These are phyloP conservation scores for Penicillium sp. DNA, from an alignment of 2,329 filamentous ascomycete species.

Conservation along the genomic window DNA sequence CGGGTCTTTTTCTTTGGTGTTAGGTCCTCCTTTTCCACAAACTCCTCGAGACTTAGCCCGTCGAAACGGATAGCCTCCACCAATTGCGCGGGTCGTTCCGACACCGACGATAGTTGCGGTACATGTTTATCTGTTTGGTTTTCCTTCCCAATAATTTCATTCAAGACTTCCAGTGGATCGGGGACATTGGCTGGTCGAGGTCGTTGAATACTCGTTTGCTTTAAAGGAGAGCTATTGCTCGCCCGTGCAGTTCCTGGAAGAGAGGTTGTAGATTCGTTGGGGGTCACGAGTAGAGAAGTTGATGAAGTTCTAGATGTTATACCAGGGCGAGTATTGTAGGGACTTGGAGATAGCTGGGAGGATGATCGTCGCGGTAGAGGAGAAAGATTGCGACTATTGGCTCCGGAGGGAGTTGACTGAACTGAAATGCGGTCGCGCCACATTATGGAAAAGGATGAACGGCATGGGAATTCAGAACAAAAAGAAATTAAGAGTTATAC, in stretches of 20 bases:
- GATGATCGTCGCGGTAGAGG: constrained; percentile 67
- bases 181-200: constrained; percentile 55
- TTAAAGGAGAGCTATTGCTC: constrained; percentile 66
- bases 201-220: constrained; percentile 52
- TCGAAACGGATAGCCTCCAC: constrained; percentile 73
- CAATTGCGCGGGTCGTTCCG: constrained; percentile 46
- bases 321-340: constrained; percentile 66
- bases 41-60: constrained; percentile 71
- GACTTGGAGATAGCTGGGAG: constrained; percentile 65
- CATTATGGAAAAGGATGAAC: constrained; percentile 52
- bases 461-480: constrained; percentile 2
- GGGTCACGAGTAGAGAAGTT: constrained; percentile 67
- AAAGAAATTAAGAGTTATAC: neutral
- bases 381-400: constrained; percentile 64
- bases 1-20: constrained; percentile 24
- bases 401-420: constrained; percentile 63
- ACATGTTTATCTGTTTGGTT: constrained; percentile 14
- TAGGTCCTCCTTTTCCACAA: constrained; percentile 48
- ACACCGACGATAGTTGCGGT: constrained; percentile 3
- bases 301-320: constrained; percentile 72
- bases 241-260: constrained; percentile 64
- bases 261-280: constrained; percentile 74
- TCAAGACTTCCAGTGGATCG: constrained; percentile 70
- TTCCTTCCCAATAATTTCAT: constrained; percentile 53
- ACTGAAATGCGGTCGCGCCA: constrained; percentile 86